These are phyloP conservation scores for Mycena kentingensis DNA, from an alignment of 768 basidiomycete species.

Conservation along the genomic window DNA sequence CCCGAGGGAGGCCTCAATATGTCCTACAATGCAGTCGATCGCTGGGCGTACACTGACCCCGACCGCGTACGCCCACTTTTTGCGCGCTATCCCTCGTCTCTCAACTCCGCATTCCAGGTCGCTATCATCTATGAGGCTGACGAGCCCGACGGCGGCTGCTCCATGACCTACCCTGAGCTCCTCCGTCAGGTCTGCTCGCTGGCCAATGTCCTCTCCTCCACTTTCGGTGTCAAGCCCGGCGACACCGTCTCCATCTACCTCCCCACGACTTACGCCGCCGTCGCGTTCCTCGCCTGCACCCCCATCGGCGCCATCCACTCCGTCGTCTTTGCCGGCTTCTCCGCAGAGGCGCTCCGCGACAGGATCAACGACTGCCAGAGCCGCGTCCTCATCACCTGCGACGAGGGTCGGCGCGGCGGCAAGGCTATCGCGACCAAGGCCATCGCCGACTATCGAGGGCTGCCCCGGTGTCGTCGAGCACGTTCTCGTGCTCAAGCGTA, in stretches of 20 bases:
- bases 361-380: conserved; percentile 87
- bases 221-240: conserved; percentile 90
- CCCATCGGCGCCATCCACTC: conserved; percentile 96
- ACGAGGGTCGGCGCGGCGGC: conserved; percentile 92
- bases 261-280: conserved; percentile 92
- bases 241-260: conserved; percentile 93
- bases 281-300: conserved; percentile 96
- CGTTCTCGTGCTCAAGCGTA: conserved; percentile 85
- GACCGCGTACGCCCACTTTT: conserved; percentile 53
- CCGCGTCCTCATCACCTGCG: conserved; percentile 91
- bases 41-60: conserved; percentile 91
- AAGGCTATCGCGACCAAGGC: conserved; percentile 93
- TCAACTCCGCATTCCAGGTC: conserved; percentile 46
- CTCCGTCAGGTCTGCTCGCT: conserved; percentile 85
- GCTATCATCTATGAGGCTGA: conserved; percentile 99
- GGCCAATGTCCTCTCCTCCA: conserved; percentile 85
- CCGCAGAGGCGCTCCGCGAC: conserved; percentile 91
- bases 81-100: background rate
- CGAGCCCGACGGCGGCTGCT: conserved; percentile 78
- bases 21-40: conserved; percentile 96
- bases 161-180: conserved; percentile 82
- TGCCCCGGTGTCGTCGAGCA: conserved; percentile 88
- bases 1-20: conserved; percentile 94
- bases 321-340: conserved; percentile 97
- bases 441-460: conserved; percentile 90